Evolutionary conservation across 208 protist genomes (phyloP).

Genomic region (Phytomonas francai): DNA sequence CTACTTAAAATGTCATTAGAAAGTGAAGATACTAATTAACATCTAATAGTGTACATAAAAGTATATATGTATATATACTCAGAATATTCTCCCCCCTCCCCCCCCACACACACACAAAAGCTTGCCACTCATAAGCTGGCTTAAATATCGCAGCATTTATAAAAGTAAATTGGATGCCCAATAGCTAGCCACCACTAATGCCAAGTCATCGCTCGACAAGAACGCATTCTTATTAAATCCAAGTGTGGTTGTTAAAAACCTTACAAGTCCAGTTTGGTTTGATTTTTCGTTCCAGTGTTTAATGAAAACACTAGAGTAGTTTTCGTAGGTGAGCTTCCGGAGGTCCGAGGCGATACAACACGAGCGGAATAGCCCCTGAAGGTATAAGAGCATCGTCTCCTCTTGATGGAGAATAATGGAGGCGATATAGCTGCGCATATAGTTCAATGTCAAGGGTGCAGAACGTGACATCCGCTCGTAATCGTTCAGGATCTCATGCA

Average conservation of each 20-base stretch:
- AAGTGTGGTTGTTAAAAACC: constrained; percentile 54
- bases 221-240: constrained; percentile 61
- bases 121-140: too few relatives aligned
- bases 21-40: too few relatives aligned
- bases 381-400: constrained; percentile 68
- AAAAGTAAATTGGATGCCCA: constrained; percentile 56
- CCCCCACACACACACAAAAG: too few relatives aligned
- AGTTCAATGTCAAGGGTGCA: constrained; percentile 58
- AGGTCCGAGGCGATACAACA: constrained; percentile 25
- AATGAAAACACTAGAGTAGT: constrained; percentile 43
- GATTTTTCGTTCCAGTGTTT: constrained; percentile 49
- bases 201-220: constrained; percentile 53
- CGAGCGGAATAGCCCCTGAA: constrained; percentile 63
- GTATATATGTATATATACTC: too few relatives aligned
- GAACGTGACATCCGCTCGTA: constrained; percentile 75
- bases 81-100: too few relatives aligned
- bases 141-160: too few relatives aligned
- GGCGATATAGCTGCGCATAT: constrained; percentile 68
- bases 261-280: constrained; percentile 53
- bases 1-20: too few relatives aligned
- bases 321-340: constrained; percentile 59
- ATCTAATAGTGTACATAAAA: too few relatives aligned
- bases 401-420: constrained; percentile 72
- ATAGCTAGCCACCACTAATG: constrained; percentile 55
- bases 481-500: constrained; percentile 52